phyloP scores from a whole-genome alignment of 352 stramenopile genomes.

The Phytophthora pinifolia region DNA sequence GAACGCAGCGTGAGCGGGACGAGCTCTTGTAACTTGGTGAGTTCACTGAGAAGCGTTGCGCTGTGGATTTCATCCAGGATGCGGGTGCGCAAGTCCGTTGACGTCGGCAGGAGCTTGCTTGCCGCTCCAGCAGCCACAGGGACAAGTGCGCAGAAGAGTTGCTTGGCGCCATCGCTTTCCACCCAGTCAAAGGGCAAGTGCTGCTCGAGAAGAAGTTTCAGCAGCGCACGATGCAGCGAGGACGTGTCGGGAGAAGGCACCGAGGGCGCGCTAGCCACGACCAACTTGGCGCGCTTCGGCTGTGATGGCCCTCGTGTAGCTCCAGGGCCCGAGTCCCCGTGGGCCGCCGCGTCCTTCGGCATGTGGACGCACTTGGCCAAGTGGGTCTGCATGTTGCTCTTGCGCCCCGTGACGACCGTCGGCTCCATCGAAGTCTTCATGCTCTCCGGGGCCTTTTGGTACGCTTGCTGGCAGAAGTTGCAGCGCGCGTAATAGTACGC shows the following conservation, averaged over 20 bases:
- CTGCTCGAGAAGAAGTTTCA: conserved; percentile 65
- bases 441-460: conserved; percentile 45
- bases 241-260: conserved; percentile 10
- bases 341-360: conserved; percentile 47
- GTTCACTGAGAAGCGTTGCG: conserved; percentile 31
- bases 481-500: conserved; percentile 77
- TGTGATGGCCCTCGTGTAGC: too few relatives aligned
- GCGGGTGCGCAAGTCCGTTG: conserved; percentile 38
- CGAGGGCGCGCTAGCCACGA: conserved; percentile 1
- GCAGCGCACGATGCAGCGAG: conserved; percentile 36
- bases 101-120: conserved; percentile 30
- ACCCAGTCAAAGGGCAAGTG: conserved; percentile 67
- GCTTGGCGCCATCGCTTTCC: conserved; percentile 49
- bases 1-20: conserved; percentile 22
- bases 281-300: conserved; percentile 24
- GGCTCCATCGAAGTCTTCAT: conserved; percentile 55
- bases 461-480: conserved; percentile 81
- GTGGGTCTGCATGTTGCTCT: conserved; percentile 87
- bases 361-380: conserved; percentile 76
- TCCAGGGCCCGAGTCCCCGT: too few relatives aligned
- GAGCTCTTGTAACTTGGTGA: conserved; percentile 41
- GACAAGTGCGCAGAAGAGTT: conserved; percentile 42
- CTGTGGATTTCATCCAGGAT: conserved; percentile 45
- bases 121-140: conserved; percentile 8
- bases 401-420: conserved; percentile 67